phyloP scores from a whole-genome alignment of 75 land plant species.

The Pinus tabuliformis region DNA sequence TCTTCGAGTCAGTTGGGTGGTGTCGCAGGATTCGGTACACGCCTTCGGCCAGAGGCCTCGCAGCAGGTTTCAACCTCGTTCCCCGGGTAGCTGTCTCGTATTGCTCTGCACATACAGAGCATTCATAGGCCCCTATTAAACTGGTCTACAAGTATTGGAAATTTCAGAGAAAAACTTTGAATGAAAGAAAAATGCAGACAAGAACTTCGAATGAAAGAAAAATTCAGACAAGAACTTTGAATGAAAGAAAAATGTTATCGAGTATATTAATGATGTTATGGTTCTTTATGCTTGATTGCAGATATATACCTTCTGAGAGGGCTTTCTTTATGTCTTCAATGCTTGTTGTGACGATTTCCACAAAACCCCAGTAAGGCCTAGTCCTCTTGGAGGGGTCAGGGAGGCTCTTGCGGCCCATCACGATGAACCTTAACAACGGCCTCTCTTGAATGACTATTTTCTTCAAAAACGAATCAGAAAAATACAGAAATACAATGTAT shows the following conservation, averaged over 20 bases:
- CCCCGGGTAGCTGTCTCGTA: conserved; percentile 70
- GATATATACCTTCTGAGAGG: conserved; percentile 47
- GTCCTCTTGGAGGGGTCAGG: conserved; percentile 48
- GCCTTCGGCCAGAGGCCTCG: conserved; percentile 76
- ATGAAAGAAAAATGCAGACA: no score
- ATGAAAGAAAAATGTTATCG: no score
- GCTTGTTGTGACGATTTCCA: conserved; percentile 78
- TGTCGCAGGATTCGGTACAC: conserved; percentile 73
- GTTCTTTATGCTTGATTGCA: no score
- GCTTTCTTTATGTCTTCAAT: conserved; percentile 46
- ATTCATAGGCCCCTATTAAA: no score
- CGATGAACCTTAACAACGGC: conserved; percentile 61
- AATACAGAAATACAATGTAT: neutral
- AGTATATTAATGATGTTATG: no score
- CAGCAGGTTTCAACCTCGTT: conserved; percentile 39
- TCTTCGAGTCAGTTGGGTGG: conserved; percentile 4
- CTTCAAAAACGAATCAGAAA: conserved; percentile 15
- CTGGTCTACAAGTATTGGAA: no score
- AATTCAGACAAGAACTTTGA: no score
- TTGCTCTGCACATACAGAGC: conserved; percentile 35
- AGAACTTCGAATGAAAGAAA: no score
- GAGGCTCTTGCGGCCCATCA: conserved; percentile 77
- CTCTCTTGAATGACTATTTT: conserved; percentile 65
- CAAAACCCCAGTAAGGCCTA: conserved; percentile 81
- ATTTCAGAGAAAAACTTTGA: no score